These are phyloP conservation scores for Curvularia sp. DNA, from an alignment of 2,329 filamentous ascomycete species.

Conservation along the genomic window DNA sequence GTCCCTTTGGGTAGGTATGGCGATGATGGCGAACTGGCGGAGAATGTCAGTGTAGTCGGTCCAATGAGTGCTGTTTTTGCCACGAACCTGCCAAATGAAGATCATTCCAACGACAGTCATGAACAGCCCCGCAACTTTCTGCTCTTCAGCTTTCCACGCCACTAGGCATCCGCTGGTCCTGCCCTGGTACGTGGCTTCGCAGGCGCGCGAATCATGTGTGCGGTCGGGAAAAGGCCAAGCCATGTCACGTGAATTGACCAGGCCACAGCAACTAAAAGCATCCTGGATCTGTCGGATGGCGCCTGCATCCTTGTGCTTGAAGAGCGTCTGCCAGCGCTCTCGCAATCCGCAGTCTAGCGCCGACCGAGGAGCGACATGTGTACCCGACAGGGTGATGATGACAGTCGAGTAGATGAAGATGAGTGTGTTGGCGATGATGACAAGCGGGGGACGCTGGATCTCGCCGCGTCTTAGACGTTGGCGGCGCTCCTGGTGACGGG, in stretches of 20 bases:
- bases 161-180: constrained; percentile 59
- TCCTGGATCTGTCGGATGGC: constrained; percentile 70
- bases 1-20: constrained; percentile 38
- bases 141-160: constrained; percentile 65
- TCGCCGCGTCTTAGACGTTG: constrained; percentile 42
- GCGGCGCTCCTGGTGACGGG: constrained; percentile 42
- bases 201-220: constrained; percentile 48
- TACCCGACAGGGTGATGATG: constrained; percentile 56
- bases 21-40: constrained; percentile 42
- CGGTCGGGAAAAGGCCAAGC: constrained; percentile 67
- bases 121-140: constrained; percentile 62
- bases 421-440: constrained; percentile 50
- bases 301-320: constrained; percentile 57
- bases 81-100: constrained; percentile 44
- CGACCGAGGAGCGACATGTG: constrained; percentile 51
- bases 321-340: constrained; percentile 64
- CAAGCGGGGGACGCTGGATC: constrained; percentile 44
- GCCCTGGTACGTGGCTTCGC: constrained; percentile 56
- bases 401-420: constrained; percentile 54
- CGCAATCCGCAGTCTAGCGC: constrained; percentile 63
- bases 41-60: constrained; percentile 1
- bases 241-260: constrained; percentile 64
- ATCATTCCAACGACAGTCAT: constrained; percentile 57
- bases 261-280: constrained; percentile 70
- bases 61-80: neutral